Base-by-base conservation (phyloP, 805 yeast genomes). In the Starmera pachycereana region DNA sequence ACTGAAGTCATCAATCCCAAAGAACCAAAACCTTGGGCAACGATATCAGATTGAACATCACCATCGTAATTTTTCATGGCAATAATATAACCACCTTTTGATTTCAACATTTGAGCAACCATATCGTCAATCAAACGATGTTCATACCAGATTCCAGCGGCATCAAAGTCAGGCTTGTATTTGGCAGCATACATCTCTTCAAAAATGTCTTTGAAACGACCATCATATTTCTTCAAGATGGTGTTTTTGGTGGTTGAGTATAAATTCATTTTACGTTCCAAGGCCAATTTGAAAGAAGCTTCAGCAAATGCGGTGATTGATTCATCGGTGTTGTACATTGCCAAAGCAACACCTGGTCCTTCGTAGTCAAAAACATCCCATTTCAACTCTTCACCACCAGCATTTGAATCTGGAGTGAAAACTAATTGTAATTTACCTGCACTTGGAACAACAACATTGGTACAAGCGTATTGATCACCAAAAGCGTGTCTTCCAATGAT, bases 21-120 rank as follows among this genome's bases (percentile, higher is more conserved):
- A 14, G 97, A 89, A 32, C 97, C 97, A 54, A 90, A 90, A 32
- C 97, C 97, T 67, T 90, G 97, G 28, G 97, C 97, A 42, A 90
- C 96, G 56, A 90, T 83, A 63, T 90, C 97, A 12, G 94, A 81
- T 67, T 88, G 89, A 41, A 90, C 97, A 61, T 90, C 97, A 63
- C 97, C 97, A 62, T 90, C 97, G 66, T 90, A 90, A 70, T 90
- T 90, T 72, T 90, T 90, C 82, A 90, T 76, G 37, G 97, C 97
- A 65, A 90, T 85, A 54, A 90, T 82, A 62, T 71, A 90, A 6
- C 97, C 97, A 55, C 97, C 97, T 58, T 76, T 78, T 36, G 96
- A 86, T 70, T 90, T 90, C 61, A 90, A 69, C 97, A 90, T 89
- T 70, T 90, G 97, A 18, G 97, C 97, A 38, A 90, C 97, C 97